A percentile compares a stretch with the other conserved stretches of the same genome.
Conservation (phyloP, 495 filamentous ascomycete genomes). For the Tuber umbilicatum region DNA sequence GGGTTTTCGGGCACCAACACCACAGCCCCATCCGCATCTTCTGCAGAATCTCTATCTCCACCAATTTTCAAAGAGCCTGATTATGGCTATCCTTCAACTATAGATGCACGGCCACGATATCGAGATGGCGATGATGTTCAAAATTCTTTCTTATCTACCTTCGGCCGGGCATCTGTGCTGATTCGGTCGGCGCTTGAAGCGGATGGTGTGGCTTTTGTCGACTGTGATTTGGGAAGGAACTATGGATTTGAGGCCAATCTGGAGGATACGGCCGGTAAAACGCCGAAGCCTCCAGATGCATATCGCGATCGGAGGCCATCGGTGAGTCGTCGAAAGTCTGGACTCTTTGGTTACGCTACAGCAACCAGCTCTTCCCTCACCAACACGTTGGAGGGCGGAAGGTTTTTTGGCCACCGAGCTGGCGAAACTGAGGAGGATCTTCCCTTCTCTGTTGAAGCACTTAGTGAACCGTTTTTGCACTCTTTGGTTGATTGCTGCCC, state of each 20-base stretch:
- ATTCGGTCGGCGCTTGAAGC: slow-evolving; percentile 46
- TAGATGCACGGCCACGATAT: neutral
- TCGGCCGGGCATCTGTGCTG: slow-evolving; percentile 44
- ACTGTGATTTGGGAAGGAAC: slow-evolving; percentile 41
- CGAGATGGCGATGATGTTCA: slow-evolving; percentile 16
- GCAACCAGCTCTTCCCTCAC: slow-evolving; percentile 19
- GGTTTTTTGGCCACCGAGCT: slow-evolving; percentile 18
- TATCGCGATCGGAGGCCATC: slow-evolving; percentile 18
- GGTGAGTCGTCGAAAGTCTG: slow-evolving; percentile 24
- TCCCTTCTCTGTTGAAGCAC: slow-evolving; percentile 27
- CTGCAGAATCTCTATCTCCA: slow-evolving; percentile 25
- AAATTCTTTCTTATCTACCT: slow-evolving; percentile 40
- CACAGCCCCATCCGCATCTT: slow-evolving; percentile 19
- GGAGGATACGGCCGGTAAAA: slow-evolving; percentile 8
- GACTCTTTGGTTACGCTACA: slow-evolving; percentile 35
- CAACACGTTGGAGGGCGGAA: slow-evolving; percentile 19
- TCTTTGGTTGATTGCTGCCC: slow-evolving; percentile 28
- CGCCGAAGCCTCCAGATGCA: slow-evolving; percentile 7
- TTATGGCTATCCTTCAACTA: neutral
- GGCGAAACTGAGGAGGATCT: slow-evolving; percentile 27
- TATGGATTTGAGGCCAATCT: slow-evolving; percentile 16
- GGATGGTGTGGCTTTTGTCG: slow-evolving; percentile 47
- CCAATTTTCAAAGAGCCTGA: slow-evolving; percentile 1
- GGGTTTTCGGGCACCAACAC: slow-evolving; percentile 22
- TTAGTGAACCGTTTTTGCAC: slow-evolving; percentile 30